Evolutionary conservation across 768 basidiomycete genomes (phyloP).

Genomic region (Tremella mesenterica): DNA sequence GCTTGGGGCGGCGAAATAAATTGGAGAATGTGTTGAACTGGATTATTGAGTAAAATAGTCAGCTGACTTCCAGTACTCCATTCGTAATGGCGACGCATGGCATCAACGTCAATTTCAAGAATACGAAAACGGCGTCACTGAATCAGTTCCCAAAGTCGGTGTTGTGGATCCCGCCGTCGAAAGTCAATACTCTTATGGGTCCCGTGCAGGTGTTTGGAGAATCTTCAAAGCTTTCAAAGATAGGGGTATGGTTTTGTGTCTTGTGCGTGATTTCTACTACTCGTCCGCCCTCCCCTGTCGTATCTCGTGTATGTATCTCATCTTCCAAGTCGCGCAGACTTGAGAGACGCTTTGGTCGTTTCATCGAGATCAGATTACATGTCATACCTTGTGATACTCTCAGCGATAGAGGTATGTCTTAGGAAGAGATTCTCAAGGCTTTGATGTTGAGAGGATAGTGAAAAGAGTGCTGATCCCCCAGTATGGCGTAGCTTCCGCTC

Average conservation of each 20-base stretch:
- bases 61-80: not conserved
- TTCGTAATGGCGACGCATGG: not conserved
- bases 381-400: too few species aligned
- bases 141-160: not conserved
- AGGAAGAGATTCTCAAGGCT: too few species aligned
- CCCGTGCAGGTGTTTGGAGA: conserved; percentile 5
- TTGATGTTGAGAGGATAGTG: too few species aligned
- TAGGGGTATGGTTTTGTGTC: too few species aligned
- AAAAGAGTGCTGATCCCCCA: too few species aligned
- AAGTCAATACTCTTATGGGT: conserved; percentile 2
- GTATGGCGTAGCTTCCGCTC: not conserved
- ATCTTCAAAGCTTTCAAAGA: not conserved
- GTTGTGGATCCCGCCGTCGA: conserved; percentile 4
- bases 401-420: too few species aligned
- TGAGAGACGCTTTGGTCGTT: too few species aligned
- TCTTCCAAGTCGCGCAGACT: too few species aligned
- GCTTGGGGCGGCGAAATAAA: not conserved
- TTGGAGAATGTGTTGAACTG: not conserved
- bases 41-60: not conserved
- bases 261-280: too few species aligned
- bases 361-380: too few species aligned
- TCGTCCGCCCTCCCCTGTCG: too few species aligned
- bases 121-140: not conserved
- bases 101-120: not conserved
- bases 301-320: too few species aligned